phyloP scores from a whole-genome alignment of 1,139 yeast genomes.

The Taphrina populina region DNA sequence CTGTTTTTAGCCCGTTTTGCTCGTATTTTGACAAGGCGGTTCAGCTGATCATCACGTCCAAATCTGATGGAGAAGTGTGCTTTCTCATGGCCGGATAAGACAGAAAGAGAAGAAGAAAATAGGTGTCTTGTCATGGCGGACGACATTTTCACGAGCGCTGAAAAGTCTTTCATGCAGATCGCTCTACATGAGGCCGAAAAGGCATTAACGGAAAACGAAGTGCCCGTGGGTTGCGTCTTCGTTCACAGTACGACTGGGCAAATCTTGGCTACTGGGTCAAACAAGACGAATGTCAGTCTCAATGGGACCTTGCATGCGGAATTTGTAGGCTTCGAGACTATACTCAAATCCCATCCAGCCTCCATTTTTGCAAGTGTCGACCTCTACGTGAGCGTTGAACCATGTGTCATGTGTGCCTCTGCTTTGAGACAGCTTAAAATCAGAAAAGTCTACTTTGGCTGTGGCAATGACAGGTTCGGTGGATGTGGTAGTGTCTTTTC shows the following conservation, averaged over 20 bases:
- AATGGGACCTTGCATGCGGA: constrained; percentile 89
- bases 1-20: too few species aligned
- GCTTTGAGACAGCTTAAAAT: constrained; percentile 80
- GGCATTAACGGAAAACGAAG: constrained; percentile 60
- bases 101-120: too few species aligned
- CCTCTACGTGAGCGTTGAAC: constrained; percentile 92
- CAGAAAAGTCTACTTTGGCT: constrained; percentile 75
- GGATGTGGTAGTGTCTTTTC: constrained; percentile 87
- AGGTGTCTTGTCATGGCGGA: too few species aligned
- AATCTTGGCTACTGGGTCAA: constrained; percentile 75
- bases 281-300: constrained; percentile 81
- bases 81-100: neutral
- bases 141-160: too few species aligned
- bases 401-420: constrained; percentile 97
- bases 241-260: constrained; percentile 49
- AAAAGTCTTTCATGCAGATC: constrained; percentile 5
- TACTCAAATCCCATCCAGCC: constrained; percentile 46
- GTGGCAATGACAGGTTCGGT: constrained; percentile 93
- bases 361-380: constrained; percentile 54
- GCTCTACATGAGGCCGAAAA: constrained; percentile 50
- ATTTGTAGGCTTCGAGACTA: constrained; percentile 68
- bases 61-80: neutral
- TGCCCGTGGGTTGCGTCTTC: constrained; percentile 74
- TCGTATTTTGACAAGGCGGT: neutral
- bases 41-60: neutral